Percentiles rank a stretch among this genome's conserved stretches.
Evolutionary conservation across 78 protist species (phyloP).

Genomic region (Dictyostelium purpureum): DNA sequence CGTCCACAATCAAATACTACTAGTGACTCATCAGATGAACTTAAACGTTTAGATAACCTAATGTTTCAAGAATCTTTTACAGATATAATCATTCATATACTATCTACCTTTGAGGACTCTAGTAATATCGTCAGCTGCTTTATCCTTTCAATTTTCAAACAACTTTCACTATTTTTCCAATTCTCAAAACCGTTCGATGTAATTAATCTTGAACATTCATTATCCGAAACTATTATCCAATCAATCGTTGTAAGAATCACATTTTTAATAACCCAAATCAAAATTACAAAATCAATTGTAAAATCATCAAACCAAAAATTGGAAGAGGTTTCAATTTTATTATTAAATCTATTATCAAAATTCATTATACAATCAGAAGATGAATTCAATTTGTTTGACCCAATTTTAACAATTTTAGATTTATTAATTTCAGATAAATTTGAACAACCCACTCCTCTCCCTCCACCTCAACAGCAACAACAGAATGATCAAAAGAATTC

Average conservation of each 20-base stretch:
- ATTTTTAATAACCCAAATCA: constrained; percentile 25
- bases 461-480: constrained; percentile 25
- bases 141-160: constrained; percentile 33
- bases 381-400: constrained; percentile 31
- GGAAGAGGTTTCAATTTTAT: constrained; percentile 38
- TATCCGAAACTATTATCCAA: neutral
- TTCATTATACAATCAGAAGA: constrained; percentile 48
- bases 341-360: constrained; percentile 1
- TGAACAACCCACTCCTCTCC: neutral
- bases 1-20: neutral
- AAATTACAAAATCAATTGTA: neutral
- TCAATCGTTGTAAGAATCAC: constrained; percentile 18
- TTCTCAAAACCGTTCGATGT: constrained; percentile 22
- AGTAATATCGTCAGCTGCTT: constrained; percentile 2
- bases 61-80: constrained; percentile 64
- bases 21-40: neutral
- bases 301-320: neutral
- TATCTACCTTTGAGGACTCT: constrained; percentile 21
- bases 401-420: constrained; percentile 36
- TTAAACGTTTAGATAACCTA: neutral
- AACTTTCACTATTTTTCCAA: constrained; percentile 18
- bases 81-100: constrained; percentile 37
- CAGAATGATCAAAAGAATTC: neutral
- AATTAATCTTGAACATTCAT: neutral
- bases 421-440: constrained; percentile 41